These are phyloP conservation scores for Aspergillus niger DNA, from an alignment of 2,329 filamentous ascomycete genomes.

Conservation along the genomic window DNA sequence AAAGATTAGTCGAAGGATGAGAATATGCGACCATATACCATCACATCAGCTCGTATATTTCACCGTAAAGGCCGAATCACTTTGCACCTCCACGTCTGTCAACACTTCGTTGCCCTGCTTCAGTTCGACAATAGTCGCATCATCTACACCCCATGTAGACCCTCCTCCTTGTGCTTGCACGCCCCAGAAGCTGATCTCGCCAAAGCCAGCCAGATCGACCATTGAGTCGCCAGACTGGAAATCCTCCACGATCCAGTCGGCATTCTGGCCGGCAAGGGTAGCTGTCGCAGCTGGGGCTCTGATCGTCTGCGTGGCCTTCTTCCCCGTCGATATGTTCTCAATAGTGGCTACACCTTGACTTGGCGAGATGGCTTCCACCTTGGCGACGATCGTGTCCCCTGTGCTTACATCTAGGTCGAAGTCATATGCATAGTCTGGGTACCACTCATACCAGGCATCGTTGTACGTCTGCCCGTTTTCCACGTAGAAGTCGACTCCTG, in stretches of 20 bases:
- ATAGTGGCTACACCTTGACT: conserved; percentile 51
- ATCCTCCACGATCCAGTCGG: conserved; percentile 66
- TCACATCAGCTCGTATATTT: conserved; percentile 17
- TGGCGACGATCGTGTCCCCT: conserved; percentile 50
- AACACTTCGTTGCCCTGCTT: conserved; percentile 45
- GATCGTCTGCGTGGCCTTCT: conserved; percentile 56
- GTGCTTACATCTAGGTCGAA: conserved; percentile 51
- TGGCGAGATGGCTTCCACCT: conserved; percentile 41
- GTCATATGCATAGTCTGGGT: conserved; percentile 58
- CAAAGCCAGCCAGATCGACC: conserved; percentile 53
- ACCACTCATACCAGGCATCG: conserved; percentile 65
- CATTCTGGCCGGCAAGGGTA: conserved; percentile 58
- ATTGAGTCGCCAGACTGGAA: conserved; percentile 44
- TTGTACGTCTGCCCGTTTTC: conserved; percentile 46
- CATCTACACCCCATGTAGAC: conserved; percentile 33
- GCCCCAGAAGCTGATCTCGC: conserved; percentile 44
- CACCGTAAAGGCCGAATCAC: conserved; percentile 32
- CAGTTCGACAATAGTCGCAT: conserved; percentile 51
- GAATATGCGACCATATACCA: neutral
- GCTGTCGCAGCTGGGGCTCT: conserved; percentile 41
- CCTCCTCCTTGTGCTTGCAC: conserved; percentile 30
- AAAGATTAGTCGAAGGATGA: neutral
- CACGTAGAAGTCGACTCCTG: conserved; percentile 59
- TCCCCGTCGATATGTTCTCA: conserved; percentile 56
- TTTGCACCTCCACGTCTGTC: conserved; percentile 29